phyloP scores from a whole-genome alignment of 257 asterid species.

The Oldenlandia corymbosa region DNA sequence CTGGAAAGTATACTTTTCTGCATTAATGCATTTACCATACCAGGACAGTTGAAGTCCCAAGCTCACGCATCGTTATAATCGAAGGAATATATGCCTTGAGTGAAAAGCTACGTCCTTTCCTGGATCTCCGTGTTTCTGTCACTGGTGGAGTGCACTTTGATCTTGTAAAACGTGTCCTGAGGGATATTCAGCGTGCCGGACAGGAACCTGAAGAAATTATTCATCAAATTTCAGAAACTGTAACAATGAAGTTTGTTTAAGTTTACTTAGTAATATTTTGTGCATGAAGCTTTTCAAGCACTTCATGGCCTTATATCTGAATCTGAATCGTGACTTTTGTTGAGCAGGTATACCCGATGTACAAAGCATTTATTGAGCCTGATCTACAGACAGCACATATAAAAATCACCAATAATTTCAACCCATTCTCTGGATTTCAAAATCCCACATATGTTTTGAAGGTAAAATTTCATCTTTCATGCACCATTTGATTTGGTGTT shows the following conservation, averaged over 20 bases:
- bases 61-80: slow-evolving; percentile 75
- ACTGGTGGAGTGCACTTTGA: slow-evolving; percentile 99
- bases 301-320: not conserved
- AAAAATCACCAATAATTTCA: slow-evolving; percentile 83
- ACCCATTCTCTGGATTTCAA: slow-evolving; percentile 98
- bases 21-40: slow-evolving; percentile 28
- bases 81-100: slow-evolving; percentile 99
- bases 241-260: slow-evolving; percentile 17
- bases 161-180: slow-evolving; percentile 87
- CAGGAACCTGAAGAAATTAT: slow-evolving; percentile 99
- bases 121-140: slow-evolving; percentile 96
- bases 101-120: slow-evolving; percentile 70
- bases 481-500: slow-evolving; percentile 10
- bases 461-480: slow-evolving; percentile 38
- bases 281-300: not conserved
- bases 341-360: slow-evolving; percentile 94
- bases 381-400: slow-evolving; percentile 94
- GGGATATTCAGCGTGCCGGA: slow-evolving; percentile 99
- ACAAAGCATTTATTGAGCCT: slow-evolving; percentile 98
- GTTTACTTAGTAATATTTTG: not conserved
- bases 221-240: slow-evolving; percentile 98
- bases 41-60: slow-evolving; percentile 92
- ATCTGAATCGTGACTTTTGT: slow-evolving; percentile 14
- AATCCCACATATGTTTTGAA: slow-evolving; percentile 84
- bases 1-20: not conserved